Conservation (phyloP, 345 rosid genomes). For the Heritiera littoralis region DNA sequence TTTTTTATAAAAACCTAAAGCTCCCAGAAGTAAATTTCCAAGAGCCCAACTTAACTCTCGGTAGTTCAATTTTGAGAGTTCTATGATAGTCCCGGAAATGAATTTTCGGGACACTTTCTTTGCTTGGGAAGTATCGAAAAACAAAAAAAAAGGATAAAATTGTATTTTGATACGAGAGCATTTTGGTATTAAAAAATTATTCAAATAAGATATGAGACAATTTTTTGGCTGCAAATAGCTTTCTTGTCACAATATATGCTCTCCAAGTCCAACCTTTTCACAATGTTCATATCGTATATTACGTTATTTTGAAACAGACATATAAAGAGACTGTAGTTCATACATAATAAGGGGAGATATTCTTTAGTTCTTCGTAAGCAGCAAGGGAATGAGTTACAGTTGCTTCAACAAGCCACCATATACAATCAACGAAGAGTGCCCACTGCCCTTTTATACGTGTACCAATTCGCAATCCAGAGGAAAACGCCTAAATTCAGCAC, state of each 20-base stretch:
- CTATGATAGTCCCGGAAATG: no score
- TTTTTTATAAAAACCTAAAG: no score
- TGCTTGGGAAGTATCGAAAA: no score
- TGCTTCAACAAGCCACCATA: background rate
- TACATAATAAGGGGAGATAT: background rate
- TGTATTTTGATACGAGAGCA: no score
- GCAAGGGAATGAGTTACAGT: background rate
- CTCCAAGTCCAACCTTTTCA: background rate
- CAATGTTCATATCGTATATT: background rate
- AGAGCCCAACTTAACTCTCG: no score
- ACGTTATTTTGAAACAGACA: background rate
- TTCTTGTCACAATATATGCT: background rate
- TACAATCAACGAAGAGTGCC: conserved; percentile 11
- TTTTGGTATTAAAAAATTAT: no score
- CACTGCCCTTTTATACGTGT: conserved; percentile 28
- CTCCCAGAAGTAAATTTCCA: no score
- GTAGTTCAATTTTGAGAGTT: no score
- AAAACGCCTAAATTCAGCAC: conserved; percentile 23
- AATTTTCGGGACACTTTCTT: no score
- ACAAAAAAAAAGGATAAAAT: no score
- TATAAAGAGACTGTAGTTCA: background rate
- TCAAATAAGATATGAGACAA: no score
- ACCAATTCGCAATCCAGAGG: conserved; percentile 23
- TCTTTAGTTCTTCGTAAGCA: background rate
- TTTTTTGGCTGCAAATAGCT: no score